phyloP scores from a whole-genome alignment of 2,329 filamentous ascomycete species.

The Penicillium janthinellum region DNA sequence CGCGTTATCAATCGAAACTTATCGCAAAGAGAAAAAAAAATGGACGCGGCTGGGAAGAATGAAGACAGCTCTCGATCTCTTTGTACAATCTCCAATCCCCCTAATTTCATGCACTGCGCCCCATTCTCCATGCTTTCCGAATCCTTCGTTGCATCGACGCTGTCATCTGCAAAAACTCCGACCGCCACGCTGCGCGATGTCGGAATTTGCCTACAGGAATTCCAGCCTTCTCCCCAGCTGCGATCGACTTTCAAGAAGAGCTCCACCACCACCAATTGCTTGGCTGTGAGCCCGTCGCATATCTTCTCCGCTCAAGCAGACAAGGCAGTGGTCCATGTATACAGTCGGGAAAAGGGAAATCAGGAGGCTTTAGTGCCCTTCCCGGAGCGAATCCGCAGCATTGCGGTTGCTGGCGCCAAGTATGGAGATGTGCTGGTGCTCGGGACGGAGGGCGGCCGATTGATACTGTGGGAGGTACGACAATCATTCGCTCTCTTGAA shows the following conservation, averaged over 20 bases:
- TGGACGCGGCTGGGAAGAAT: slow-evolving; percentile 18
- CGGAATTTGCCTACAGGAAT: slow-evolving; percentile 81
- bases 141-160: slow-evolving; percentile 50
- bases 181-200: slow-evolving; percentile 68
- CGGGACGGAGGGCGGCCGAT: slow-evolving; percentile 80
- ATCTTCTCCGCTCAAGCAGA: slow-evolving; percentile 89
- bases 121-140: slow-evolving; percentile 50
- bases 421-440: slow-evolving; percentile 66
- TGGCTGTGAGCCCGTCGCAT: slow-evolving; percentile 79
- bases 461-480: slow-evolving; percentile 90
- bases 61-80: slow-evolving; percentile 13
- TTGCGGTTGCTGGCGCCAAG: slow-evolving; percentile 69
- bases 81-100: slow-evolving; percentile 1
- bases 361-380: slow-evolving; percentile 90
- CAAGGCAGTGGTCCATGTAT: slow-evolving; percentile 91
- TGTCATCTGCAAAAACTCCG: slow-evolving; percentile 44
- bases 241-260: slow-evolving; percentile 88
- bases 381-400: slow-evolving; percentile 78
- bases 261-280: slow-evolving; percentile 72
- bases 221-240: slow-evolving; percentile 75
- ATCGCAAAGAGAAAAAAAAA: slow-evolving; percentile 26
- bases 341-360: slow-evolving; percentile 77
- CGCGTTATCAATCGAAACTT: slow-evolving; percentile 31
- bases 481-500: background rate
- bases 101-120: slow-evolving; percentile 21